Base-by-base conservation (phyloP, 768 basidiomycete species). In the Hortiboletus campestris region DNA sequence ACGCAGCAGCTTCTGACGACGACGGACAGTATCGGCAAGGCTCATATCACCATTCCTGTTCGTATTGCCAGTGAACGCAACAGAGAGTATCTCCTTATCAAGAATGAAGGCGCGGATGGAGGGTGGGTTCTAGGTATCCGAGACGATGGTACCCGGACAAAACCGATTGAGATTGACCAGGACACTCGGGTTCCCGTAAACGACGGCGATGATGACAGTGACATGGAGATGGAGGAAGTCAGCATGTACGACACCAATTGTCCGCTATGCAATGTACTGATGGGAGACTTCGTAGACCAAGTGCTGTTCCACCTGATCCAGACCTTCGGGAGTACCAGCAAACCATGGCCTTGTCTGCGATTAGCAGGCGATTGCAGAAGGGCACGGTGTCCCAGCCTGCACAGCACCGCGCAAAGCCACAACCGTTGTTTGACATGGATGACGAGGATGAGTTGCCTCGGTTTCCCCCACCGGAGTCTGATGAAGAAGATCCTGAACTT, bases 1-100 rank as follows among this genome's bases (percentile, higher is more conserved):
- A 98, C 97, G 2, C 97, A 98, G 63, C 93, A 96, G 65, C 81
- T 99, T 34, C 76, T 98, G 45, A 83, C 81, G 46, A 96, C 97
- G 16, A 97, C 94, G 2, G 94, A 98, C 67, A 90, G 80, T 49
- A 93, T 98, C 56, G 94, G 94, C 53, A 92, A 86, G 65, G 91
- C 92, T 0, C 83, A 93, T 67, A 80, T 98, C 46, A 84, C 86
- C 4, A 98, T 98, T 52, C 96, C 96, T 38, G 82, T 96, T 32
- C 83, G 97, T 20, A 91, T 99, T 58, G 97, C 97, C 1, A 94
- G 93, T 62, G 95, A 98, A 72, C 77, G 95, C 58, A 98, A 98
- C 66, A 87, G 84, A 68, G 86, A 97, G 69, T 99, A 99, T 71
- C 78, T 98, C n/a, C 78, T 99, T 55, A 79, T 98, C 55, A 96